Evolutionary conservation across 371 early-diverging fungal genomes (phyloP).

Genomic region (Mortierella sp.): DNA sequence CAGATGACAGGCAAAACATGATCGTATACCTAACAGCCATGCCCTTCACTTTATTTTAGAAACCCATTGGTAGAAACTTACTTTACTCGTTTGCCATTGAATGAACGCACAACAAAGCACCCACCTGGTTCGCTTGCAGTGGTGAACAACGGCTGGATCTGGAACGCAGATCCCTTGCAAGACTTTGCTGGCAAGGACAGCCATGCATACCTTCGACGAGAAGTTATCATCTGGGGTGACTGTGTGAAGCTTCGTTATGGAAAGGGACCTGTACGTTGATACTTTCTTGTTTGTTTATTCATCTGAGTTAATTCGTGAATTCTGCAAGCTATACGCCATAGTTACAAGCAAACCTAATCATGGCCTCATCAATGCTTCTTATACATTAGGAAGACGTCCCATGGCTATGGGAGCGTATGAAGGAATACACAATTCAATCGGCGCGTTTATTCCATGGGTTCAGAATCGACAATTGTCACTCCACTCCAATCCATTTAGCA

Average conservation of each 20-base stretch:
- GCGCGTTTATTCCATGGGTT: conserved; percentile 95
- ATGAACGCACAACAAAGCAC: conserved; percentile 60
- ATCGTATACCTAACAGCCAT: background rate
- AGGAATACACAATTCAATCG: conserved; percentile 86
- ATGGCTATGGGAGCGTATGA: conserved; percentile 97
- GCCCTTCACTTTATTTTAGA: conserved; percentile 42
- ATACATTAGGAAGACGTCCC: conserved; percentile 81
- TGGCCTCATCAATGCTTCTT: background rate
- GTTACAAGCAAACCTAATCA: background rate
- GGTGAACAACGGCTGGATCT: conserved; percentile 99
- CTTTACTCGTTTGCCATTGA: conserved; percentile 83
- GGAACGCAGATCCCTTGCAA: conserved; percentile 94
- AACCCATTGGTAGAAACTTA: conserved; percentile 90
- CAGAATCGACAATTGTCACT: conserved; percentile 98
- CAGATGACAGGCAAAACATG: background rate
- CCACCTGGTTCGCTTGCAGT: conserved; percentile 73
- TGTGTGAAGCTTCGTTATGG: conserved; percentile 98
- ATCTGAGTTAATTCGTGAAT: too few species aligned
- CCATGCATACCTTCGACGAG: conserved; percentile 90
- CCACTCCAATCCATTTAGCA: conserved; percentile 96
- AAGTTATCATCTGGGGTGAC: conserved; percentile 98
- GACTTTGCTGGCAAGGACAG: conserved; percentile 93
- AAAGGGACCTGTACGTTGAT: conserved; percentile 65
- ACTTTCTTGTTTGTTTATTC: too few species aligned
- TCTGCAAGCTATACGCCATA: too few species aligned